Base-by-base conservation (phyloP, 164 flowering plant genomes). In the Platanus orientalis region DNA sequence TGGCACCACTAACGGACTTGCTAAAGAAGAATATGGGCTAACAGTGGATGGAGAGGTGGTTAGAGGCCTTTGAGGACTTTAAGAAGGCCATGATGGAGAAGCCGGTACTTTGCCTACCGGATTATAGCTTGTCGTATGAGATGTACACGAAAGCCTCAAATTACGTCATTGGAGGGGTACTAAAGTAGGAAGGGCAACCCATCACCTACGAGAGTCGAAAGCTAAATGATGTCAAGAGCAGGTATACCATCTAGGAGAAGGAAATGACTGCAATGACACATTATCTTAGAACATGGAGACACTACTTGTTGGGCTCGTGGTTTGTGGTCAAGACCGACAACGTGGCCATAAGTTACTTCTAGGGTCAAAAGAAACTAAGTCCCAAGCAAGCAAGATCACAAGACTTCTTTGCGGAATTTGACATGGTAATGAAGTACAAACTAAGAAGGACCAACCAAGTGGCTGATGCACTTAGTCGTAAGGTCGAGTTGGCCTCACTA, bases 231-330 rank as follows among this genome's bases (percentile, higher is more conserved):
- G n/a, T n/a, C n/a, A n/a, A n/a, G n/a, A n/a, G n/a, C n/a, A n/a
- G n/a, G n/a, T n/a, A 57, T 6, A 24, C 28, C 13, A 24, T 29
- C 14, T 53, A 64, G 23, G 61, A 64, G 6, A 55, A 64, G 61
- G 68, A 64, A 26, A 64, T 64, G 69, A 29, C n/a, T n/a, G n/a
- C 47, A 0, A 51, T 70, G 12, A 23, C 59, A 3, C 66, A 68
- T 50, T 68, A 57, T 34, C 42, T 72, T 1, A 16, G 56, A 9
- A 30, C 26, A 4, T 67, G 61, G 68, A 42, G 53, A 23, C 36
- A 32, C 36, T 32, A 32, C n/a, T n/a, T n/a, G n/a, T n/a, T n/a
- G n/a, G n/a, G n/a, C n/a, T n/a, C n/a, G n/a, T n/a, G n/a, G n/a
- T n/a, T n/a, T n/a, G n/a, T n/a, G n/a, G n/a, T n/a, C n/a, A n/a